These are phyloP conservation scores for Pseudonectria foliicola DNA, from an alignment of 2,329 filamentous ascomycete species.

Conservation along the genomic window DNA sequence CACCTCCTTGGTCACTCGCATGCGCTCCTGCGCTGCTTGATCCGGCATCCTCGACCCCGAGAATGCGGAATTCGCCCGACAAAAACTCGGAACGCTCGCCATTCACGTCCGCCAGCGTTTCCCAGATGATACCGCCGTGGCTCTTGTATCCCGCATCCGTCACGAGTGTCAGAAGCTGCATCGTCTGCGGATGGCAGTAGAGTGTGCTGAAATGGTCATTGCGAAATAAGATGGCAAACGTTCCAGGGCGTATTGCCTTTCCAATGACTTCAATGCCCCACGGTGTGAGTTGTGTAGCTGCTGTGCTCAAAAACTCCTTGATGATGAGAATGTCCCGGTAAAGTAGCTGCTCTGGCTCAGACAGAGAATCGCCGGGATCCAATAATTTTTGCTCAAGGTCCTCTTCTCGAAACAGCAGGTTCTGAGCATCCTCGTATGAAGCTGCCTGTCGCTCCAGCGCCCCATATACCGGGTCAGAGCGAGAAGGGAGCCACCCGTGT, in stretches of 20 bases:
- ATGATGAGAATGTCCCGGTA: constrained; percentile 81
- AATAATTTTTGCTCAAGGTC: constrained; percentile 74
- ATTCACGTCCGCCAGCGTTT: constrained; percentile 81
- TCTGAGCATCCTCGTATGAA: constrained; percentile 88
- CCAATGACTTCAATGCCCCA: constrained; percentile 72
- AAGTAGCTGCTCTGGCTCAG: constrained; percentile 65
- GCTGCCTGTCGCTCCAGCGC: constrained; percentile 68
- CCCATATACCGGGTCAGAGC: constrained; percentile 55
- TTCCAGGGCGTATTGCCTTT: constrained; percentile 63
- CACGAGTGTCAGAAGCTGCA: constrained; percentile 73
- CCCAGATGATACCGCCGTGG: constrained; percentile 93
- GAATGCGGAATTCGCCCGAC: constrained; percentile 80
- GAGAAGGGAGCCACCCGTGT: constrained; percentile 84
- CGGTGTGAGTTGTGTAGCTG: constrained; percentile 79
- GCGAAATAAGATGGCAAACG: constrained; percentile 84
- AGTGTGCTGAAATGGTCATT: constrained; percentile 97
- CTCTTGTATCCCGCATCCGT: constrained; percentile 86
- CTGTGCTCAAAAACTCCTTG: constrained; percentile 70
- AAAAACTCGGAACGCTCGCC: constrained; percentile 78
- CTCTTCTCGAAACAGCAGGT: constrained; percentile 80
- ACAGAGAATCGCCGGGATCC: constrained; percentile 42
- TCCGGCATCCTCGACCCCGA: constrained; percentile 46
- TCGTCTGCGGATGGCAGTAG: constrained; percentile 76
- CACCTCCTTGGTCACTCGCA: constrained; percentile 23
- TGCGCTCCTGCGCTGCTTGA: constrained; percentile 11